Conservation (phyloP, 352 stramenopile genomes). For the Globisporangium megalacanthum region DNA sequence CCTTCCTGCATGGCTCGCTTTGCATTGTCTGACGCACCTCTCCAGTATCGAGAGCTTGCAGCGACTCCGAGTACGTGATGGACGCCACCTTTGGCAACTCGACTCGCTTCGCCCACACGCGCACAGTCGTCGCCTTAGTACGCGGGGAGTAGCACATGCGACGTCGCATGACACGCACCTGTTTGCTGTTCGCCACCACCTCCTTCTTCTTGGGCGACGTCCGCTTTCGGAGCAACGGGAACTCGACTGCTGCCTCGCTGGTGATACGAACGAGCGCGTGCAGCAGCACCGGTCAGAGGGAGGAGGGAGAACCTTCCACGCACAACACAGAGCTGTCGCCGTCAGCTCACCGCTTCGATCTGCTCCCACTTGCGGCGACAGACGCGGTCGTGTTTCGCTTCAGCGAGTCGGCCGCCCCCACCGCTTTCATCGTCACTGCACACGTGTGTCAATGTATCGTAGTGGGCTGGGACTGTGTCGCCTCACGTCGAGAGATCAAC, state of each 20-base stretch:
- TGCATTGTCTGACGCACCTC: constrained; percentile 25
- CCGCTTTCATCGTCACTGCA: neutral
- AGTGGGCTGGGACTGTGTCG: neutral
- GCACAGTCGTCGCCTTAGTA: neutral
- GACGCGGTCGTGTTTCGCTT: neutral
- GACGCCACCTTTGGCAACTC: constrained; percentile 38
- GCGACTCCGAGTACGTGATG: constrained; percentile 22
- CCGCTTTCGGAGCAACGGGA: constrained; percentile 9
- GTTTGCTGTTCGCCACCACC: neutral
- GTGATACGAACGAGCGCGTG: neutral
- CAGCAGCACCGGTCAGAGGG: neutral
- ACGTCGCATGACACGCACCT: constrained; percentile 1
- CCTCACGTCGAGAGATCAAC: neutral
- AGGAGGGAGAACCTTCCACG: neutral
- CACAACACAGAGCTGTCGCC: neutral
- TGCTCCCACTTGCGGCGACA: neutral
- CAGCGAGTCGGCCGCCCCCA: neutral
- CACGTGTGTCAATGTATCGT: neutral
- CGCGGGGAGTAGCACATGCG: neutral
- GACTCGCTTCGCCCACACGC: constrained; percentile 6
- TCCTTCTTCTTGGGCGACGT: constrained; percentile 14
- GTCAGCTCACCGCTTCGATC: neutral
- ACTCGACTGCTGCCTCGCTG: neutral
- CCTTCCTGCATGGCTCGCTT: neutral
- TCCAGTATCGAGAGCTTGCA: constrained; percentile 35